Base-by-base conservation (phyloP, 2,329 filamentous ascomycete species). In the Trichoderma endophyticum region DNA sequence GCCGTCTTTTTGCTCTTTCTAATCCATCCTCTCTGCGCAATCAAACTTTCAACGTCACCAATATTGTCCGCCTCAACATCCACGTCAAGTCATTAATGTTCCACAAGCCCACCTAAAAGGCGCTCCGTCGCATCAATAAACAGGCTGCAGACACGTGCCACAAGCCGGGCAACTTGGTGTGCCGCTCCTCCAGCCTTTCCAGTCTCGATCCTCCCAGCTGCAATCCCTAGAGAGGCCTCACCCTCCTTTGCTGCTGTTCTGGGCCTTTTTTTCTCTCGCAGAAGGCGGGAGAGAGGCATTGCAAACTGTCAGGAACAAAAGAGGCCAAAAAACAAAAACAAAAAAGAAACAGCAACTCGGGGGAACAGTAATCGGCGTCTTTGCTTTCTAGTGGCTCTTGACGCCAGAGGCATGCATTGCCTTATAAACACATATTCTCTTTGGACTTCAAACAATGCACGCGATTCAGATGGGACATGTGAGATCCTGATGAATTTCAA, bases 91-190 rank as follows among this genome's bases (percentile, higher is more conserved):
- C 39, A 60, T 60, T 21, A 8, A 62, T 62, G 67, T 70, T 70
- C 30, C 57, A 62, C 67, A 26, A 62, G 26, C 57, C 30, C 56
- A 28, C 57, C 43, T 51, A 11, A 14, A 12, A 67, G 64, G 48
- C 51, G 14, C 24, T 67, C 32, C 24, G 67, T 39, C 51, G 32
- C 48, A 57, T 65, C 62, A 26, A 65, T 61, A 43, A 59, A 69
- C 36, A 21, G 26, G 30, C 43, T 54, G 43, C 62, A 65, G 62
- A 54, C 65, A 69, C 65, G 56, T 69, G 65, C 65, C 65, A 43
- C 51, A 59, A 68, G 26, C 32, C 34, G 24, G 54, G 65, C 65
- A 7, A 32, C 34, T 32, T 59, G 56, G 64, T 24, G 65, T 68
- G 65, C 65, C 65, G 36, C 56, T 68, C 26, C 65, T 26, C n/a